Percentiles rank a stretch among this genome's conserved stretches.
Evolutionary conservation across 176 grass and related monocot genomes (phyloP).

Genomic region (Tillandsia fasciculata): DNA sequence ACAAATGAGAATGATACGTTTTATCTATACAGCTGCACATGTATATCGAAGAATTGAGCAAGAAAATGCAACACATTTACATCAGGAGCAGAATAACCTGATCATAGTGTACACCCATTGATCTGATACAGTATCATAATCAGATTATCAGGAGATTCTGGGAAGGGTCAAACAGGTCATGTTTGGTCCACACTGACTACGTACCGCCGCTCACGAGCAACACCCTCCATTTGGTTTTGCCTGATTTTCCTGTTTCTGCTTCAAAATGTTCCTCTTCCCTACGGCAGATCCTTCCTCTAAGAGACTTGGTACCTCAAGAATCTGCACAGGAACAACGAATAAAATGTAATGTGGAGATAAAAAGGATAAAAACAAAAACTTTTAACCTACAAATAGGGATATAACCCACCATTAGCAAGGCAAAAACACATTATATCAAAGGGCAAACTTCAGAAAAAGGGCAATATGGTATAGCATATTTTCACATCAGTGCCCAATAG

Average conservation of each 20-base stretch:
- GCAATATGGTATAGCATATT: no score
- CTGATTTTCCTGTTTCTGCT: conserved; percentile 67
- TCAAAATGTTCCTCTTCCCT: conserved; percentile 81
- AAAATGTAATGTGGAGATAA: neutral
- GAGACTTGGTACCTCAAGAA: conserved; percentile 81
- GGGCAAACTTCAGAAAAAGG: no score
- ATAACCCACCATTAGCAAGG: no score
- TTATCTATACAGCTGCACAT: no score
- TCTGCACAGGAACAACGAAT: conserved; percentile 34
- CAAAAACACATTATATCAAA: no score
- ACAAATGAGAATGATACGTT: no score
- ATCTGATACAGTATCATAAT: neutral
- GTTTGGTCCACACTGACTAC: neutral
- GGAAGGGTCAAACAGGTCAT: neutral
- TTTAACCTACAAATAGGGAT: no score
- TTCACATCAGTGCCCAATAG: no score
- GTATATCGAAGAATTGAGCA: neutral
- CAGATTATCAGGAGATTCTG: neutral
- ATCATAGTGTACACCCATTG: neutral
- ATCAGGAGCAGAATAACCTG: neutral
- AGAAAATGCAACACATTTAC: neutral
- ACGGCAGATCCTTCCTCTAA: conserved; percentile 81
- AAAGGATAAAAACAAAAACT: neutral
- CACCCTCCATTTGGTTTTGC: conserved; percentile 50
- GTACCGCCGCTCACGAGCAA: conserved; percentile 2